Evolutionary conservation across 805 yeast species (phyloP).

Genomic region (Ogataea philodendri): DNA sequence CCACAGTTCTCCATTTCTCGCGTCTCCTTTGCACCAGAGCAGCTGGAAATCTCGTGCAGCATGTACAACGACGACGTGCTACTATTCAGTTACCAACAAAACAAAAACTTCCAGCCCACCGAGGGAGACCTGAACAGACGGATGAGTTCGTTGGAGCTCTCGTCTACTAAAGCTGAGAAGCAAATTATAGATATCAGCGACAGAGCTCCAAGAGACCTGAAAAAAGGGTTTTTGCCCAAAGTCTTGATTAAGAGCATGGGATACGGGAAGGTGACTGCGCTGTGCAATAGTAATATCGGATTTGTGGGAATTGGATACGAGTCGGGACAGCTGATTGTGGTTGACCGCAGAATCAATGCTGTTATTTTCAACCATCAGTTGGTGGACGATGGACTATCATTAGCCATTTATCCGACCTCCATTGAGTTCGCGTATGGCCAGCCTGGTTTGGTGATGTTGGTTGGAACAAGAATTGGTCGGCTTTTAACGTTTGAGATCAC

Average conservation of each 20-base stretch:
- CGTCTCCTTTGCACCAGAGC: slow-evolving; percentile 75
- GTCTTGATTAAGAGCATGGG: slow-evolving; percentile 41
- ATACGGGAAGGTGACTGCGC: slow-evolving; percentile 52
- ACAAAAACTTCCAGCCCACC: slow-evolving; percentile 42
- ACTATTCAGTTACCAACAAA: slow-evolving; percentile 66
- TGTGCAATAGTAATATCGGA: slow-evolving; percentile 72
- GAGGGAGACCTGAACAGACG: slow-evolving; percentile 24
- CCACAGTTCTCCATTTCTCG: slow-evolving; percentile 46
- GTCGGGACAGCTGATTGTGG: slow-evolving; percentile 68
- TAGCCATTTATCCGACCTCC: slow-evolving; percentile 45
- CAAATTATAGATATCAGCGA: slow-evolving; percentile 46
- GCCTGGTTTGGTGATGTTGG: slow-evolving; percentile 53
- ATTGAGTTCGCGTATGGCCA: slow-evolving; percentile 75
- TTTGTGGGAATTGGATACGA: slow-evolving; percentile 79
- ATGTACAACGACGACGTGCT: slow-evolving; percentile 70
- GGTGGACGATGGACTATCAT: slow-evolving; percentile 29
- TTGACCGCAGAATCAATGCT: slow-evolving; percentile 72
- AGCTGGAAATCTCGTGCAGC: slow-evolving; percentile 72
- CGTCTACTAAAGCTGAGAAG: slow-evolving; percentile 29
- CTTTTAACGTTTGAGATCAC: slow-evolving; percentile 60
- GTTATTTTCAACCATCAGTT: slow-evolving; percentile 42
- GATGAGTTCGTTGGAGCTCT: slow-evolving; percentile 31
- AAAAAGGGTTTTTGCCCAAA: slow-evolving; percentile 64
- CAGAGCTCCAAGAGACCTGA: slow-evolving; percentile 48
- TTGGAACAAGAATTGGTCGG: slow-evolving; percentile 79